Evolutionary conservation across 1,139 yeast species (phyloP).

Genomic region (Yamadazyma sp.): DNA sequence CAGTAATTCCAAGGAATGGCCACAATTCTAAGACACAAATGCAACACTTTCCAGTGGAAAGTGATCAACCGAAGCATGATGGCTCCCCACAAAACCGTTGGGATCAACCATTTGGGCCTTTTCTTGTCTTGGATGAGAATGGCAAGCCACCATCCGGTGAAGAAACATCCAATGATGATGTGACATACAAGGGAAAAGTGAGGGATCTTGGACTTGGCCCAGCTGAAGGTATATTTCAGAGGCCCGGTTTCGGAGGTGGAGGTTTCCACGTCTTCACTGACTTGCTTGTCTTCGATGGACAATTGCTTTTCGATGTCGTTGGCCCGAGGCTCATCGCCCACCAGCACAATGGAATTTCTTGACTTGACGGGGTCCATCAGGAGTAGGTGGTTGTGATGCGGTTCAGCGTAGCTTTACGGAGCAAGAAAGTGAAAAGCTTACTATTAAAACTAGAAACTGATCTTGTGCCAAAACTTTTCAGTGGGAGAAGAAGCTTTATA

Average conservation of each 20-base stretch:
- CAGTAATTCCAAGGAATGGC: constrained; percentile 42
- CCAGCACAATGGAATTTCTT: constrained; percentile 12
- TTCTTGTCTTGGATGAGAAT: constrained; percentile 54
- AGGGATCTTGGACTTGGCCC: constrained; percentile 24
- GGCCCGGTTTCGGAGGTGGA: constrained; percentile 8
- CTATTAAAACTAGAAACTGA: not conserved
- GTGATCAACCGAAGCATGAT: constrained; percentile 57
- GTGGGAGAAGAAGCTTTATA: not conserved
- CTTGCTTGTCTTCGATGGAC: constrained; percentile 7
- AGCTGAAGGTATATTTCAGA: constrained; percentile 8
- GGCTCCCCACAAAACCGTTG: constrained; percentile 56
- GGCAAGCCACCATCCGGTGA: constrained; percentile 70
- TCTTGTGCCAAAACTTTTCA: too few relatives aligned
- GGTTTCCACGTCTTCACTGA: constrained; percentile 7
- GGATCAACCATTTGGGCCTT: constrained; percentile 62
- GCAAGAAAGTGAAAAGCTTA: not conserved
- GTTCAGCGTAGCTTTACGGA: too few relatives aligned
- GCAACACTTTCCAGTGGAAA: constrained; percentile 48
- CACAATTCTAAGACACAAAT: constrained; percentile 26
- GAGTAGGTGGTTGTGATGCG: too few relatives aligned
- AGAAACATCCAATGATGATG: constrained; percentile 42
- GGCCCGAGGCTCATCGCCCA: not conserved
- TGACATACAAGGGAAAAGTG: constrained; percentile 26
- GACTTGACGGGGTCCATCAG: constrained; percentile 17
- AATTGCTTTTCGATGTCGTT: constrained; percentile 13